These are phyloP conservation scores for Carex cristatella DNA, from an alignment of 176 grass and related monocot species.

Conservation along the genomic window DNA sequence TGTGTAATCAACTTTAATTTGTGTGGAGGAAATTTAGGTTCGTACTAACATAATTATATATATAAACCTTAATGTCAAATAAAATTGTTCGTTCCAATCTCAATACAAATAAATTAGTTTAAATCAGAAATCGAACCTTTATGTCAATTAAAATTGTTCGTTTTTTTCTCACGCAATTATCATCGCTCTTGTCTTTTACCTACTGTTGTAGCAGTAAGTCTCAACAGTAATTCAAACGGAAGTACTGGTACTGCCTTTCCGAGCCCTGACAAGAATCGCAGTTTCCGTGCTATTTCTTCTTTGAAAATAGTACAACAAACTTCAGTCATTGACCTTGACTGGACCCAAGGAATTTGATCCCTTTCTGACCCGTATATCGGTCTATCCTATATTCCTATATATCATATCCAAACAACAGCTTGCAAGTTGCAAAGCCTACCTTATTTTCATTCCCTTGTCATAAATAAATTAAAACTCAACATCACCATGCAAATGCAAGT, in stretches of 20 bases:
- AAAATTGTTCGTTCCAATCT: too few relatives aligned
- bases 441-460: not conserved
- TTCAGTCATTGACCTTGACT: constrained; percentile 9
- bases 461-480: not conserved
- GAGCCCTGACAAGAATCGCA: not conserved
- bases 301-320: not conserved
- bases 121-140: too few relatives aligned
- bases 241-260: not conserved
- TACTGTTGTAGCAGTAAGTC: not conserved
- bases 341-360: not conserved
- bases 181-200: not conserved
- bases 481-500: not conserved
- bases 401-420: not conserved
- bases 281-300: constrained; percentile 1
- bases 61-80: too few relatives aligned
- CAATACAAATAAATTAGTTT: too few relatives aligned
- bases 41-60: too few relatives aligned
- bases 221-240: too few relatives aligned
- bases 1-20: too few relatives aligned
- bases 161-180: constrained; percentile 4
- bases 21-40: too few relatives aligned
- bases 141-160: not conserved
- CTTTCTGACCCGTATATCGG: not conserved
- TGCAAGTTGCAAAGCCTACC: not conserved
- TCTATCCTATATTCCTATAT: not conserved